Percentiles rank a stretch among this genome's conserved stretches.
Conservation (phyloP, 2,329 filamentous ascomycete genomes). For the Talaromyces sp. region DNA sequence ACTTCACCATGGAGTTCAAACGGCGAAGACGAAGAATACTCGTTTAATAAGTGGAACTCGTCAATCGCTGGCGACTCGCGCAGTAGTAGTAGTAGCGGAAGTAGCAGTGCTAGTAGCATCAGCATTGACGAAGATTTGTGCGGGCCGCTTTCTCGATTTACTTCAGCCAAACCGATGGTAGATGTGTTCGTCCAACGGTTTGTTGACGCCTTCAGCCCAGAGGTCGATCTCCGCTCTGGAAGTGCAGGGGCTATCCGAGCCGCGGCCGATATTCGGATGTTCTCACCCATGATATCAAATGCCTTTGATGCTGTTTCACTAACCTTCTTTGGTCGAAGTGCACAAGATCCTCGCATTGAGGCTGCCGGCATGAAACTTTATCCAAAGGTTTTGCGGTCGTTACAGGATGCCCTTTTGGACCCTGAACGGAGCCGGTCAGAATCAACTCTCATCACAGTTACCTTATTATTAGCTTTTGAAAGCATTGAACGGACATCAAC, state of each 20-base stretch:
- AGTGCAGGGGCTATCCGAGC: slow-evolving; percentile 32
- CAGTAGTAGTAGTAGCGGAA: slow-evolving; percentile 10
- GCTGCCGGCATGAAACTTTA: slow-evolving; percentile 29
- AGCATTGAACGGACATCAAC: slow-evolving; percentile 34
- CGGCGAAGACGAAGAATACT: neutral
- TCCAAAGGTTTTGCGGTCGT: slow-evolving; percentile 29
- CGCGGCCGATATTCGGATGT: slow-evolving; percentile 36
- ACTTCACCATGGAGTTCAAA: neutral
- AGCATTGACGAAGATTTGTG: slow-evolving; percentile 11
- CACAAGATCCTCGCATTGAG: slow-evolving; percentile 31
- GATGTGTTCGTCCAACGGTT: slow-evolving; percentile 37
- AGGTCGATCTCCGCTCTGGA: slow-evolving; percentile 30
- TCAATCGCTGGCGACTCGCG: slow-evolving; percentile 1
- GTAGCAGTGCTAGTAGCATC: slow-evolving; percentile 12
- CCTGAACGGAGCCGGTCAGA: slow-evolving; percentile 33
- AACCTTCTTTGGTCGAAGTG: slow-evolving; percentile 35
- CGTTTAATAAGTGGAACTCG: neutral
- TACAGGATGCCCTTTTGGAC: slow-evolving; percentile 33
- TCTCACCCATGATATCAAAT: slow-evolving; percentile 33
- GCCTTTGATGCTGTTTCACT: slow-evolving; percentile 35
- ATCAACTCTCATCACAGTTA: slow-evolving; percentile 35
- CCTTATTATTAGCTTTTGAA: slow-evolving; percentile 35
- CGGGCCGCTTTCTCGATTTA: slow-evolving; percentile 12
- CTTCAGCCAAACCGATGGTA: slow-evolving; percentile 19
- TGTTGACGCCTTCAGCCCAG: slow-evolving; percentile 36